Conservation (phyloP, 148 eudicot species). For the Dysphania ambrosioides region DNA sequence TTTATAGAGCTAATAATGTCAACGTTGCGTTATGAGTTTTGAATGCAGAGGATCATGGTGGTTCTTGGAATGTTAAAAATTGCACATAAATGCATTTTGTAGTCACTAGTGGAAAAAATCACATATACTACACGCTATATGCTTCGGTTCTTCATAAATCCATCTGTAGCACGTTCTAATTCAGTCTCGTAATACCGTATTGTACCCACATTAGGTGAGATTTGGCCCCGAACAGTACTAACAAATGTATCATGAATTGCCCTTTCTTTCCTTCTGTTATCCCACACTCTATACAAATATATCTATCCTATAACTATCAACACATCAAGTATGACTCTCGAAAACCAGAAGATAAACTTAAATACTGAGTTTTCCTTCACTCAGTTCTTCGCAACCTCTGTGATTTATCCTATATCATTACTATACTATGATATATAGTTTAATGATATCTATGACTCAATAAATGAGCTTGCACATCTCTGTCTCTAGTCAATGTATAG, state of each 20-base stretch:
- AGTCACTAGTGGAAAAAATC: too few species aligned
- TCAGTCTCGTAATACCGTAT: slow-evolving; percentile 50
- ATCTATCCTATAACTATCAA: slow-evolving; percentile 24
- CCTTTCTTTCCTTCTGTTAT: slow-evolving; percentile 33
- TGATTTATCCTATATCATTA: background rate
- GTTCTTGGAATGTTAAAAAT: too few species aligned
- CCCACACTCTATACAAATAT: slow-evolving; percentile 25
- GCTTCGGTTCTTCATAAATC: too few species aligned
- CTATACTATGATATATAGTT: too few species aligned
- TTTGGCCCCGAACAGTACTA: slow-evolving; percentile 37
- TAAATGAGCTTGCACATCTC: background rate
- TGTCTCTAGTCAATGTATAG: too few species aligned
- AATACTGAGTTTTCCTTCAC: background rate
- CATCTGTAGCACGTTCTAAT: slow-evolving; percentile 55
- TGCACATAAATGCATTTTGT: too few species aligned
- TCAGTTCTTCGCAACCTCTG: background rate
- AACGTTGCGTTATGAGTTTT: too few species aligned
- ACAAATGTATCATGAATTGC: slow-evolving; percentile 43
- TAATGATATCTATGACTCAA: background rate
- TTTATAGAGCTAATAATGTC: too few species aligned
- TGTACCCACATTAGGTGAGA: slow-evolving; percentile 49
- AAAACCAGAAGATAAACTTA: slow-evolving; percentile 36
- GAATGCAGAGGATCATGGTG: too few species aligned
- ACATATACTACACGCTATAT: too few species aligned
- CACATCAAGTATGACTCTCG: slow-evolving; percentile 41